Percentiles rank a stretch among this genome's conserved stretches.
Conservation (phyloP, 305 asterid genomes). For the Fraxinus ornus region DNA sequence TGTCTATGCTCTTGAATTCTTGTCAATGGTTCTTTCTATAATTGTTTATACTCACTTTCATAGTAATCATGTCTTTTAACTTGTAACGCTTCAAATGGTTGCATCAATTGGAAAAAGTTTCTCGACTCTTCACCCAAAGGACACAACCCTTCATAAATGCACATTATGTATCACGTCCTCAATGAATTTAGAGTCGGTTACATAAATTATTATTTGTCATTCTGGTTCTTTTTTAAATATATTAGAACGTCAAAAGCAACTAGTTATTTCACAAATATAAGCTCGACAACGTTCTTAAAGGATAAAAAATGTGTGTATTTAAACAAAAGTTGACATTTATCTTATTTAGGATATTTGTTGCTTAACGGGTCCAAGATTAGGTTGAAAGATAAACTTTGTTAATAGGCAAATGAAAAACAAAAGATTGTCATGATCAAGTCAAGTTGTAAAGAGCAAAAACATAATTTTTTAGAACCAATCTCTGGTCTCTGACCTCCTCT, state of each 20-base stretch:
- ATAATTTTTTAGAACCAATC: slow-evolving; percentile 25
- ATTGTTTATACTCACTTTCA: background rate
- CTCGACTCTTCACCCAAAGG: background rate
- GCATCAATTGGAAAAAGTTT: background rate
- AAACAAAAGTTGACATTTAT: background rate
- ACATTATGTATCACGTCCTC: background rate
- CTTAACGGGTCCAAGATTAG: slow-evolving; percentile 15
- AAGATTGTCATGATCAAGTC: slow-evolving; percentile 29
- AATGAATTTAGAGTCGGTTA: background rate
- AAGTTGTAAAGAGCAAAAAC: slow-evolving; percentile 61
- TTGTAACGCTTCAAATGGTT: background rate
- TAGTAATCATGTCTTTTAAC: background rate
- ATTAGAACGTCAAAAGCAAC: background rate
- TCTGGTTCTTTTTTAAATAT: background rate
- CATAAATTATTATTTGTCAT: background rate
- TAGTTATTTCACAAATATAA: background rate
- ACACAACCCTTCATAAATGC: background rate
- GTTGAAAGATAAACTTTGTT: slow-evolving; percentile 20
- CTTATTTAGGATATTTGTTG: slow-evolving; percentile 21
- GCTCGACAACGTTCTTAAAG: background rate
- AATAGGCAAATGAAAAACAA: slow-evolving; percentile 12
- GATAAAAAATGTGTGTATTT: background rate
- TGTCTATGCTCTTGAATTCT: background rate
- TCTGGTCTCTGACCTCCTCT: background rate
- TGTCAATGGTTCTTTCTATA: background rate